Evolutionary conservation across 805 yeast genomes (phyloP).

Genomic region (Nakazawaea wyomingensis): DNA sequence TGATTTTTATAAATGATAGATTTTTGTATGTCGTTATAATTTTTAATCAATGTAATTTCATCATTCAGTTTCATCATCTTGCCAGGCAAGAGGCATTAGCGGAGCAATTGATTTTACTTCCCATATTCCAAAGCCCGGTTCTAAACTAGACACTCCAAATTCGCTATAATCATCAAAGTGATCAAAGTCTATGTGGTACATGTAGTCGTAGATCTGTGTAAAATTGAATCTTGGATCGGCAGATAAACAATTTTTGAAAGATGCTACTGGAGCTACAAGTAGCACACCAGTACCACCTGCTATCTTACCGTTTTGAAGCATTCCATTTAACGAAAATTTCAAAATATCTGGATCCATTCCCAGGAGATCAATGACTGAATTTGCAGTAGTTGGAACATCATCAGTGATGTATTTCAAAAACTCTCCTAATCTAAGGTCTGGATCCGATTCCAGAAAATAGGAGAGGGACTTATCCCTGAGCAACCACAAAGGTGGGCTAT

Average conservation of each 20-base stretch:
- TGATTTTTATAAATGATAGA: slow-evolving; percentile 79
- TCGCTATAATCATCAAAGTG: slow-evolving; percentile 52
- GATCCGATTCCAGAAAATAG: slow-evolving; percentile 1
- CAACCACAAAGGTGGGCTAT: slow-evolving; percentile 90
- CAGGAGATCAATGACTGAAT: slow-evolving; percentile 37
- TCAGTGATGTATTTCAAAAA: slow-evolving; percentile 6
- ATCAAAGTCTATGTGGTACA: slow-evolving; percentile 64
- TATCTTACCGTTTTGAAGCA: slow-evolving; percentile 1
- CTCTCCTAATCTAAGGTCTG: slow-evolving; percentile 10
- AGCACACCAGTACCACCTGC: slow-evolving; percentile 11
- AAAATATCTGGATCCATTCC: slow-evolving; percentile 30
- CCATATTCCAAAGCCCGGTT: slow-evolving; percentile 64
- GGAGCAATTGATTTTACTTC: slow-evolving; percentile 15
- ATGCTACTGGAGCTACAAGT: slow-evolving; percentile 34
- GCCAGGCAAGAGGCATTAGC: no score
- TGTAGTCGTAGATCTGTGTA: slow-evolving; percentile 29
- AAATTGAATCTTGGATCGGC: slow-evolving; percentile 7
- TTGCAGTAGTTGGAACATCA: slow-evolving; percentile 9
- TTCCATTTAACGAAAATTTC: slow-evolving; percentile 5
- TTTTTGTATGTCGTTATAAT: not conserved
- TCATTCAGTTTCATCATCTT: slow-evolving; percentile 1
- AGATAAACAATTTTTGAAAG: slow-evolving; percentile 16
- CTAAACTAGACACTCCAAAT: slow-evolving; percentile 33
- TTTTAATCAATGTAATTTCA: not conserved
- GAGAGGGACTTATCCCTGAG: slow-evolving; percentile 11